These are phyloP conservation scores for Basipetospora chlamydospora DNA, from an alignment of 2,329 filamentous ascomycete species.

Conservation along the genomic window DNA sequence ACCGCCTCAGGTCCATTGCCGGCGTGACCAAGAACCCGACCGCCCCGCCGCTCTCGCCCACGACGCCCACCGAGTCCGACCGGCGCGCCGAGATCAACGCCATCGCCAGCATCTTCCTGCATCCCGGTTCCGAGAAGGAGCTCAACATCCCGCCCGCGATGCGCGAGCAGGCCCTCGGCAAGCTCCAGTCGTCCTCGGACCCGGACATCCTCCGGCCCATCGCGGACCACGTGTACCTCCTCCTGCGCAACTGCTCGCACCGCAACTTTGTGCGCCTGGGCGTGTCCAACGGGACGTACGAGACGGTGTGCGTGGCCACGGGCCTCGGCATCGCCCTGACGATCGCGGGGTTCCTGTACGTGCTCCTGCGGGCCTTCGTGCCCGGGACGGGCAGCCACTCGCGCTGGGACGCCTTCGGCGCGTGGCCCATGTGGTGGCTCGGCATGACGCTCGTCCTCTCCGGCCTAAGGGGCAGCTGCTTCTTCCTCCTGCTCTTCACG, in stretches of 20 bases:
- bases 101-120: constrained; percentile 24
- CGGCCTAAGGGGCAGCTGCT: constrained; percentile 30
- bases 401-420: constrained; percentile 25
- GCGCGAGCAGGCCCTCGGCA: constrained; percentile 22
- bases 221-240: constrained; percentile 29
- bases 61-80: constrained; percentile 6
- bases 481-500: constrained; percentile 31
- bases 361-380: constrained; percentile 24
- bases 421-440: constrained; percentile 31
- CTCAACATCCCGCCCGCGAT: constrained; percentile 30
- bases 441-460: constrained; percentile 27
- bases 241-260: constrained; percentile 32
- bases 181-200: constrained; percentile 20
- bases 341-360: constrained; percentile 22
- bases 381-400: constrained; percentile 22
- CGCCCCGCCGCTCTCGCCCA: constrained; percentile 6
- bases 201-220: constrained; percentile 25
- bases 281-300: constrained; percentile 35
- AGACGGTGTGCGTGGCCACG: constrained; percentile 32
- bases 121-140: constrained; percentile 27
- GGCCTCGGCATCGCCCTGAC: constrained; percentile 26
- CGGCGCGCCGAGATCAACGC: constrained; percentile 21
- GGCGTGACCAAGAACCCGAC: constrained; percentile 9
- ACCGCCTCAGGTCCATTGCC: constrained; percentile 12
- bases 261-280: constrained; percentile 38